Conservation (phyloP, 805 yeast species). For the Henningerozyma blattae region DNA sequence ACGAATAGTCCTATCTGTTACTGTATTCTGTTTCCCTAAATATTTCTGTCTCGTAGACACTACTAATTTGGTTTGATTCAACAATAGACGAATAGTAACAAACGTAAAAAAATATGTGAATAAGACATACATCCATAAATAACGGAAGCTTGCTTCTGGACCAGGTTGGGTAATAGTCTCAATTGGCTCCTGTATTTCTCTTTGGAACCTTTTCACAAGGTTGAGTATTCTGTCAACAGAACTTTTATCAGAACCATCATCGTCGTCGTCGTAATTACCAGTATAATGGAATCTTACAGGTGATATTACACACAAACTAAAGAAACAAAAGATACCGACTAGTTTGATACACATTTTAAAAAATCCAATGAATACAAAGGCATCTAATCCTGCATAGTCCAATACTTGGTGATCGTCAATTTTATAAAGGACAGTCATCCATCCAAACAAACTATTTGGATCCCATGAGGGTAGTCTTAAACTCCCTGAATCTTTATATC, state of each 20-base stretch:
- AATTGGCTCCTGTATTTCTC: background rate
- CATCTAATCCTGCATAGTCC: conserved; percentile 89
- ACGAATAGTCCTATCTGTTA: conserved; percentile 84
- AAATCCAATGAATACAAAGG: conserved; percentile 81
- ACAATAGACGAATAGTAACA: conserved; percentile 45
- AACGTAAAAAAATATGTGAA: conserved; percentile 81
- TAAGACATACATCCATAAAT: conserved; percentile 71
- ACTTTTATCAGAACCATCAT: conserved; percentile 18
- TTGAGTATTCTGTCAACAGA: background rate
- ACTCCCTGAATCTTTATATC: conserved; percentile 21
- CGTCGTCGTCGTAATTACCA: conserved; percentile 61
- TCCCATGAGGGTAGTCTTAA: conserved; percentile 24
- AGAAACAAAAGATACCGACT: conserved; percentile 48
- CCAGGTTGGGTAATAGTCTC: conserved; percentile 10
- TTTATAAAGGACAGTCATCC: conserved; percentile 58
- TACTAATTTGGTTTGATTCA: conserved; percentile 60
- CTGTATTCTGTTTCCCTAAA: conserved; percentile 74
- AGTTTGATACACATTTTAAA: conserved; percentile 79
- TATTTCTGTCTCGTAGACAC: conserved; percentile 69
- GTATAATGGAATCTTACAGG: conserved; percentile 79
- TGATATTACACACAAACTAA: conserved; percentile 65
- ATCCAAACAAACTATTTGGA: conserved; percentile 51
- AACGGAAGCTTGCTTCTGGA: conserved; percentile 38
- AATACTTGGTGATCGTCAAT: conserved; percentile 67
- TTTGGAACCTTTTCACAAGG: conserved; percentile 3